Evolutionary conservation across 495 filamentous ascomycete genomes (phyloP).

Genomic region (Arthonia radiata): DNA sequence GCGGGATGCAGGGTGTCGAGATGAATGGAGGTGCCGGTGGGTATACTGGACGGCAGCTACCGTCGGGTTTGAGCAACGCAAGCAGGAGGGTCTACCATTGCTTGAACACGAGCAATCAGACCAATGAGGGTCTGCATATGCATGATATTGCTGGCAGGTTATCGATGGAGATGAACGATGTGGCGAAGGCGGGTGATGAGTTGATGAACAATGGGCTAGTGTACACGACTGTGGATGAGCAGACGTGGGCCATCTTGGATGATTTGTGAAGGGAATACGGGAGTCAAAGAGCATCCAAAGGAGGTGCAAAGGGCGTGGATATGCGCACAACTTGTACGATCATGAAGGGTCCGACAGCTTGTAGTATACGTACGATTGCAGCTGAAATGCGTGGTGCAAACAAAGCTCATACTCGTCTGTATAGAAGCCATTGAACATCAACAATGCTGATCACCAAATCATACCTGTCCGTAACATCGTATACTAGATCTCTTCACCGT

Average conservation of each 20-base stretch:
- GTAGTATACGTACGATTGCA: too few species aligned
- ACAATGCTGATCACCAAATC: too few species aligned
- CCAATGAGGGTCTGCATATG: constrained; percentile 57
- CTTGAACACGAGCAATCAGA: constrained; percentile 35
- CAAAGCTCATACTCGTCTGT: too few species aligned
- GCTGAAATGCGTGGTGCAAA: too few species aligned
- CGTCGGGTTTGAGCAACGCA: constrained; percentile 20
- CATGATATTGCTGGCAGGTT: constrained; percentile 42
- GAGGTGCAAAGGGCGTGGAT: too few species aligned
- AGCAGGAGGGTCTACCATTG: constrained; percentile 45
- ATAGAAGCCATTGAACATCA: too few species aligned
- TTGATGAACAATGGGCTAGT: constrained; percentile 45
- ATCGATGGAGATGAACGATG: constrained; percentile 37
- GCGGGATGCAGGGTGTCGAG: constrained; percentile 6
- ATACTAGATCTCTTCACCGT: too few species aligned
- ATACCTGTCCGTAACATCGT: too few species aligned
- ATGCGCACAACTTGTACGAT: too few species aligned
- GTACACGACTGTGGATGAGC: constrained; percentile 78
- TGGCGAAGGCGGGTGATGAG: constrained; percentile 53
- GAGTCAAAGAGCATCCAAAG: too few species aligned
- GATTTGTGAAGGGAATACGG: too few species aligned
- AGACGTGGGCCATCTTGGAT: constrained; percentile 50
- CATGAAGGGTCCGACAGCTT: too few species aligned
- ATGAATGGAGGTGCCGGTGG: constrained; percentile 12
- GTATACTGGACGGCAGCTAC: constrained; percentile 13